These are phyloP conservation scores for Knoxia roxburghii DNA, from an alignment of 257 asterid genomes.

Conservation along the genomic window DNA sequence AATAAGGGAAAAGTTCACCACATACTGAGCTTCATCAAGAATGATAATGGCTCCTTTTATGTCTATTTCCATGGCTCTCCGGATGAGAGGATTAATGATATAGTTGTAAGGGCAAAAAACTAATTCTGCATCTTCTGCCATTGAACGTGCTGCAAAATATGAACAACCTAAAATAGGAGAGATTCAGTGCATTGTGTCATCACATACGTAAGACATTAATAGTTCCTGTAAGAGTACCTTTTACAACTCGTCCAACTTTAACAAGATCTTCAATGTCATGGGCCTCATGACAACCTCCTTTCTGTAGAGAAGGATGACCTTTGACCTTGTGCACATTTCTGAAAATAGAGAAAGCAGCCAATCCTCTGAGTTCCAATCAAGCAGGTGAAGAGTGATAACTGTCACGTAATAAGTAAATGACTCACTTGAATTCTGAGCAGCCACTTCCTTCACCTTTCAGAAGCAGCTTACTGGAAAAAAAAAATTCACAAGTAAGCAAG, in stretches of 20 bases:
- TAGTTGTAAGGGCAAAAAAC: slow-evolving; percentile 96
- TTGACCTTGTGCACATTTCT: slow-evolving; percentile 78
- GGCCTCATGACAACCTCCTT: slow-evolving; percentile 95
- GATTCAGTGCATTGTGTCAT: slow-evolving; percentile 21
- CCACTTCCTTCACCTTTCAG: slow-evolving; percentile 52
- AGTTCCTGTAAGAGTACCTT: slow-evolving; percentile 38
- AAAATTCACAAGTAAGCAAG: slow-evolving; percentile 26
- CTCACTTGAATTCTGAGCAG: slow-evolving; percentile 86
- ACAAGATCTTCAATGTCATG: slow-evolving; percentile 99
- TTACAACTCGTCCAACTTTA: slow-evolving; percentile 78
- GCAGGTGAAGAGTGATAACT: not conserved
- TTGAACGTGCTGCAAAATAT: slow-evolving; percentile 73
- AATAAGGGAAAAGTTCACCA: slow-evolving; percentile 24
- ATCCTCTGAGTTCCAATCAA: slow-evolving; percentile 18
- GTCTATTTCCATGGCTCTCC: slow-evolving; percentile 88
- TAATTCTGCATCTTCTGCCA: slow-evolving; percentile 83
- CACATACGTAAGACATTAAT: slow-evolving; percentile 10
- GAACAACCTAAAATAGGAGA: slow-evolving; percentile 73
- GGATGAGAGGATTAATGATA: slow-evolving; percentile 69
- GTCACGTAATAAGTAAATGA: slow-evolving; percentile 8
- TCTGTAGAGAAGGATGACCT: slow-evolving; percentile 85
- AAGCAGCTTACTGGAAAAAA: slow-evolving; percentile 62
- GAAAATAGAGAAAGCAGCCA: slow-evolving; percentile 19
- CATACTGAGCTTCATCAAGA: slow-evolving; percentile 98
- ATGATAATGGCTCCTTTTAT: slow-evolving; percentile 66